Evolutionary conservation across 208 protist species (phyloP).

Genomic region (Leptomonas pyrrhocoris): DNA sequence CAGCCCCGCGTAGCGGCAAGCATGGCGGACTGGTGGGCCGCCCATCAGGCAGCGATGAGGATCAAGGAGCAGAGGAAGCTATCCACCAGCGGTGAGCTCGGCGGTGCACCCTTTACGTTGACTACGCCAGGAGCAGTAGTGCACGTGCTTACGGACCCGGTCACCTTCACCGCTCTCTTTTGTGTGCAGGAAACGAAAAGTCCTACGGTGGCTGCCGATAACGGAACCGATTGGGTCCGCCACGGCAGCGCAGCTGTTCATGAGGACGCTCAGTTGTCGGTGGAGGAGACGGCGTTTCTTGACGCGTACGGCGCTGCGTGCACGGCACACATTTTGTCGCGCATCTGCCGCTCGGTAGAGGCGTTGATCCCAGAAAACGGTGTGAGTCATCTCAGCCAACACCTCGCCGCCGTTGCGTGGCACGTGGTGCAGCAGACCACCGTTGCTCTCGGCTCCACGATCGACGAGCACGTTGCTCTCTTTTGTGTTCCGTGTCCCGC

Average conservation of each 20-base stretch:
- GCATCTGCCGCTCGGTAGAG: slow-evolving; percentile 2
- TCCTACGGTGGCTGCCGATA: not conserved
- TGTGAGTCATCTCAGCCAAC: slow-evolving; percentile 1
- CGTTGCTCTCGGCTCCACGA: slow-evolving; percentile 21
- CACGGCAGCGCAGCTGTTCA: slow-evolving; percentile 9
- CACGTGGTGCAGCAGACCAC: slow-evolving; percentile 23
- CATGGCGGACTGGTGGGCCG: slow-evolving; percentile 26
- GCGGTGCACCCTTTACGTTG: not conserved
- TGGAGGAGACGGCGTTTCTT: slow-evolving; percentile 2
- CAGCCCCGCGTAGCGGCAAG: slow-evolving; percentile 4
- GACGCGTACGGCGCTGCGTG: slow-evolving; percentile 11
- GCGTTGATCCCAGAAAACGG: not conserved
- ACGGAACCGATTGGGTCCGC: not conserved
- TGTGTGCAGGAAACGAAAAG: not conserved
- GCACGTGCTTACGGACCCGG: slow-evolving; percentile 10
- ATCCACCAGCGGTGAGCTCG: not conserved
- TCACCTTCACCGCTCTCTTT: slow-evolving; percentile 15
- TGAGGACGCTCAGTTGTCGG: not conserved
- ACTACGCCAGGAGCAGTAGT: slow-evolving; percentile 1
- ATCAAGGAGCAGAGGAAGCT: slow-evolving; percentile 5
- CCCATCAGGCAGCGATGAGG: slow-evolving; percentile 9
- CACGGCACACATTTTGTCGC: slow-evolving; percentile 14
- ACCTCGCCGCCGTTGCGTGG: slow-evolving; percentile 29
- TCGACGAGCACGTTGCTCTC: slow-evolving; percentile 22
- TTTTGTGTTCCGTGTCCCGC: slow-evolving; percentile 12